Evolutionary conservation across 805 yeast genomes (phyloP).

Genomic region (Candida gorgasii): DNA sequence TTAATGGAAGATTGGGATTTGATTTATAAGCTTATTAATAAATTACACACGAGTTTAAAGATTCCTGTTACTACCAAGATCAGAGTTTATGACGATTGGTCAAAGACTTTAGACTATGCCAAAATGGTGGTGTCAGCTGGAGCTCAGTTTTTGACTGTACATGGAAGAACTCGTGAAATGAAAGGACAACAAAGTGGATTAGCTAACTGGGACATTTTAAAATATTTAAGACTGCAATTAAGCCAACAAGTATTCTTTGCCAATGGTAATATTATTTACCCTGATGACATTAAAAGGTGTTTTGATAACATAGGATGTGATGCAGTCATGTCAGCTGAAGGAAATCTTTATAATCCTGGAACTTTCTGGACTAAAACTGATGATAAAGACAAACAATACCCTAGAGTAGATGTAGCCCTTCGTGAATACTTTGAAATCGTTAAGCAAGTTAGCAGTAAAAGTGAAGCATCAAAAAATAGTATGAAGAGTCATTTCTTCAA

Average conservation of each 20-base stretch:
- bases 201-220: slow-evolving; percentile 87
- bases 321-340: slow-evolving; percentile 98
- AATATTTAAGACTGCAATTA: slow-evolving; percentile 73
- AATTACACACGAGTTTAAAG: slow-evolving; percentile 69
- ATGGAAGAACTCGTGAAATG: slow-evolving; percentile 96
- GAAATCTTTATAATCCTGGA: slow-evolving; percentile 91
- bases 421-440: slow-evolving; percentile 90
- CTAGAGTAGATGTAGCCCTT: slow-evolving; percentile 79
- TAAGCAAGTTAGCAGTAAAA: slow-evolving; percentile 37
- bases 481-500: slow-evolving; percentile 94
- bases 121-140: slow-evolving; percentile 88
- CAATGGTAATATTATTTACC: slow-evolving; percentile 92
- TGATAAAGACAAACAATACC: slow-evolving; percentile 66
- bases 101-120: slow-evolving; percentile 84
- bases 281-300: slow-evolving; percentile 78
- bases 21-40: slow-evolving; percentile 67
- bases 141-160: slow-evolving; percentile 92
- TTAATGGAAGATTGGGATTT: slow-evolving; percentile 97
- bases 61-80: slow-evolving; percentile 96
- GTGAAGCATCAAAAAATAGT: slow-evolving; percentile 74
- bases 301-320: slow-evolving; percentile 66
- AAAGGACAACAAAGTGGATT: slow-evolving; percentile 95
- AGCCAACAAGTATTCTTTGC: slow-evolving; percentile 84
- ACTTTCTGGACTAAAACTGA: slow-evolving; percentile 62
- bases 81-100: slow-evolving; percentile 81